A percentile compares a stretch with the other conserved stretches of the same genome.
Evolutionary conservation across 2,329 filamentous ascomycete genomes (phyloP).

Genomic region (Fusarium subglutinans): DNA sequence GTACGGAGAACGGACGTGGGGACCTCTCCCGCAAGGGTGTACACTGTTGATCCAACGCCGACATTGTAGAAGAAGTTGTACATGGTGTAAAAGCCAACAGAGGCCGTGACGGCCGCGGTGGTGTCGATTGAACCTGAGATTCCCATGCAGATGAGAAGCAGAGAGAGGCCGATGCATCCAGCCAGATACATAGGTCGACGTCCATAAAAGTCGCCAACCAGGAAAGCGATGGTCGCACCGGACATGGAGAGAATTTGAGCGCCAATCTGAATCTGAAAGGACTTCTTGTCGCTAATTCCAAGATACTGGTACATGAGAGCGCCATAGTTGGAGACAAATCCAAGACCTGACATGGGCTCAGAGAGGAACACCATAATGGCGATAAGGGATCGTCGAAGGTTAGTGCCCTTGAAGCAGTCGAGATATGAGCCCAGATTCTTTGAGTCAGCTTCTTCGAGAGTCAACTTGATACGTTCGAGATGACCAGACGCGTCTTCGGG

Average conservation of each 20-base stretch:
- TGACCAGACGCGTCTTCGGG: conserved; percentile 50
- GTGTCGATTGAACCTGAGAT: conserved; percentile 40
- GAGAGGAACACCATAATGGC: conserved; percentile 54
- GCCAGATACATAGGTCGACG: conserved; percentile 43
- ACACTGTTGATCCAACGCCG: conserved; percentile 53
- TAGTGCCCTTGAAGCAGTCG: conserved; percentile 55
- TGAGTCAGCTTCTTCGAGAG: conserved; percentile 54
- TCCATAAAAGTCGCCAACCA: conserved; percentile 41
- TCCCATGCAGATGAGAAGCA: conserved; percentile 43
- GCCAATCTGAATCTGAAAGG: conserved; percentile 43
- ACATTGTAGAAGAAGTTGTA: conserved; percentile 55
- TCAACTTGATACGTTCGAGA: conserved; percentile 57
- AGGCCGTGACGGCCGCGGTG: conserved; percentile 36
- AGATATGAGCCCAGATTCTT: conserved; percentile 48
- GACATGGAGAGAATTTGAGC: conserved; percentile 44
- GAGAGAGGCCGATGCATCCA: conserved; percentile 36
- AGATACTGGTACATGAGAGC: conserved; percentile 46
- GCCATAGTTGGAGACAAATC: conserved; percentile 55
- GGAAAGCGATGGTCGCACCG: conserved; percentile 42
- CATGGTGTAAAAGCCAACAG: conserved; percentile 50
- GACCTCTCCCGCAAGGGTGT: conserved; percentile 54
- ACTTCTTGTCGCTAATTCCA: conserved; percentile 40
- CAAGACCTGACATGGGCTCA: conserved; percentile 57
- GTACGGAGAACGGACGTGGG: conserved; percentile 55
- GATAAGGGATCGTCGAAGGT: conserved; percentile 54